phyloP scores from a whole-genome alignment of 2,329 filamentous ascomycete genomes.

The Dryadomyces quercus-mongolicae region DNA sequence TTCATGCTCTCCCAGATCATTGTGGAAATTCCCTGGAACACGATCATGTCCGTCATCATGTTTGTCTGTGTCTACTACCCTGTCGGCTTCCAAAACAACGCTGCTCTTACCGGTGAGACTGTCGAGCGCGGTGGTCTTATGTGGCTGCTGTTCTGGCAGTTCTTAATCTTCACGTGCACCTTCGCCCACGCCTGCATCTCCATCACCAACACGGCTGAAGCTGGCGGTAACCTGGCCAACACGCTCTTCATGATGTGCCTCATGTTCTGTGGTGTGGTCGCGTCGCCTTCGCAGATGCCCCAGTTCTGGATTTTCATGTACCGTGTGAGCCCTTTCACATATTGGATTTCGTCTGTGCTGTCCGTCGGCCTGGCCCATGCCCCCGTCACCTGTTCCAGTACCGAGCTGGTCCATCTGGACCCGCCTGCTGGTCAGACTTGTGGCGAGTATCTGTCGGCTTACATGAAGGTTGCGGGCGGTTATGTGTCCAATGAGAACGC shows the following conservation, averaged over 20 bases:
- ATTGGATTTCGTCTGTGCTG: conserved; percentile 64
- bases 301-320: conserved; percentile 78
- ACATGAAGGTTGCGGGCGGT: conserved; percentile 35
- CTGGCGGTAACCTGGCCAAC: conserved; percentile 51
- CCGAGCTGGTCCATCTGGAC: conserved; percentile 57
- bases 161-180: conserved; percentile 58
- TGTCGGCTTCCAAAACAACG: conserved; percentile 62
- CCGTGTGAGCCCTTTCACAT: conserved; percentile 68
- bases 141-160: conserved; percentile 68
- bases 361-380: conserved; percentile 56
- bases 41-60: conserved; percentile 52
- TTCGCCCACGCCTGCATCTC: conserved; percentile 65
- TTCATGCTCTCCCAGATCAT: conserved; percentile 74
- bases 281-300: conserved; percentile 43
- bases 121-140: conserved; percentile 61
- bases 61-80: conserved; percentile 71
- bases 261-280: conserved; percentile 50
- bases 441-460: conserved; percentile 40
- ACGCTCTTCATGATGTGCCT: conserved; percentile 45
- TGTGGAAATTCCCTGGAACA: conserved; percentile 80
- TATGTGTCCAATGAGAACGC: conserved; percentile 36
- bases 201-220: conserved; percentile 54
- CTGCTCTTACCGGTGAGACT: conserved; percentile 44
- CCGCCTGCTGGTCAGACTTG: conserved; percentile 48
- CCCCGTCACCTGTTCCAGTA: conserved; percentile 49